A percentile compares a stretch with the other conserved stretches of the same genome.
phyloP scores from a whole-genome alignment of 2,329 filamentous ascomycete species.

The Alternaria alternata region DNA sequence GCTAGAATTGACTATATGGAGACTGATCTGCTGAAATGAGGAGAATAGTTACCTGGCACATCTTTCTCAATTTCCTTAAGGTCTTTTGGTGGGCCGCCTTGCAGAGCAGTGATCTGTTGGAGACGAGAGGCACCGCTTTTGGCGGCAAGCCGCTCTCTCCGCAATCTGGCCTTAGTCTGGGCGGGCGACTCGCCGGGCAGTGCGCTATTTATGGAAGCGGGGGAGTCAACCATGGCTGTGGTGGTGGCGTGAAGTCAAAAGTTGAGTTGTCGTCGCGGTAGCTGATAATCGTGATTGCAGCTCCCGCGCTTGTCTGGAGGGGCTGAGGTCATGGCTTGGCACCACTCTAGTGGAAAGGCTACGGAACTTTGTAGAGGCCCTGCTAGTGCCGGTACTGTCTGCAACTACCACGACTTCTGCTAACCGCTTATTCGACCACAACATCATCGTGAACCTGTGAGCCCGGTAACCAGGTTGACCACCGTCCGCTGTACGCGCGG shows the following conservation, averaged over 20 bases:
- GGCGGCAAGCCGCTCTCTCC: slow-evolving; percentile 80
- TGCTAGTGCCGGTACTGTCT: slow-evolving; percentile 1
- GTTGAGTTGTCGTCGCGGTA: slow-evolving; percentile 3
- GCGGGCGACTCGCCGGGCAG: slow-evolving; percentile 49
- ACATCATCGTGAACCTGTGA: background rate
- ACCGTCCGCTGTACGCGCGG: background rate
- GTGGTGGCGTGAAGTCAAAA: slow-evolving; percentile 5
- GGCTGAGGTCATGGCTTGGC: slow-evolving; percentile 30
- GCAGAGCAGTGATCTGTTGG: slow-evolving; percentile 76
- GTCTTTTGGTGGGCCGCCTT: slow-evolving; percentile 59
- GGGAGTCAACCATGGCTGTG: slow-evolving; percentile 35
- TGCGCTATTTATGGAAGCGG: slow-evolving; percentile 27
- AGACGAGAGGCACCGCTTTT: slow-evolving; percentile 76
- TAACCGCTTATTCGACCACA: background rate
- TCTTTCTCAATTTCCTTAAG: slow-evolving; percentile 47
- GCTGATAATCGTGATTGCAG: background rate
- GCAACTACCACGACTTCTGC: background rate
- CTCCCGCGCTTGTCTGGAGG: background rate
- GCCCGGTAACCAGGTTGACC: background rate
- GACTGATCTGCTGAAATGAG: background rate
- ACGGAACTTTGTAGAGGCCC: background rate
- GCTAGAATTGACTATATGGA: slow-evolving; percentile 15
- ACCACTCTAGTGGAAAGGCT: background rate
- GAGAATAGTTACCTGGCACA: slow-evolving; percentile 42
- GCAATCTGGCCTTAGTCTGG: slow-evolving; percentile 71